phyloP scores from a whole-genome alignment of 2,329 filamentous ascomycete species.

The Arthroderma uncinatum region DNA sequence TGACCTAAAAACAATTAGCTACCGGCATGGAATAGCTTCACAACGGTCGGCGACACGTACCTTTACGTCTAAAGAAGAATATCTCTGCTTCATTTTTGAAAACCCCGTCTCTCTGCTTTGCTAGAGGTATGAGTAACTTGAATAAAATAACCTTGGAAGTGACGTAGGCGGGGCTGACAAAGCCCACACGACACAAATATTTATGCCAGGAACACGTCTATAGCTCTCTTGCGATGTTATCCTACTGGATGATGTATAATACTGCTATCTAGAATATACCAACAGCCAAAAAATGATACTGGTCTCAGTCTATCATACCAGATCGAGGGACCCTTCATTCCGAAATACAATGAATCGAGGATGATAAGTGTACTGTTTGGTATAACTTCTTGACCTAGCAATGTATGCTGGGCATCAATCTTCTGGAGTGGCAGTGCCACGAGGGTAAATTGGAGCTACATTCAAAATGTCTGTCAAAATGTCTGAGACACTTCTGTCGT shows the following conservation, averaged over 20 bases:
- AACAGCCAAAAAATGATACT: too few relatives aligned
- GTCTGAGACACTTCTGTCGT: background rate
- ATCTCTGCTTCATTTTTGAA: conserved; percentile 47
- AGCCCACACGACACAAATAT: background rate
- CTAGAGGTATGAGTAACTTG: background rate
- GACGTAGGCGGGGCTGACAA: conserved; percentile 17
- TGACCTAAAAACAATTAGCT: conserved; percentile 50
- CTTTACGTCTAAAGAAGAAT: conserved; percentile 48
- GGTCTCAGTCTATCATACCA: too few relatives aligned
- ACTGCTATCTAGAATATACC: too few relatives aligned
- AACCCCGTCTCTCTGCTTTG: background rate
- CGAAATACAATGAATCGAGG: too few relatives aligned
- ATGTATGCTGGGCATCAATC: too few relatives aligned
- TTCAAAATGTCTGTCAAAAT: background rate
- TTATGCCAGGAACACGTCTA: too few relatives aligned
- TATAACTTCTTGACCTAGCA: too few relatives aligned
- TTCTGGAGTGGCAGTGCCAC: background rate
- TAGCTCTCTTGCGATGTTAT: too few relatives aligned
- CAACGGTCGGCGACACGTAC: conserved; percentile 20
- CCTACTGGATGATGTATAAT: too few relatives aligned
- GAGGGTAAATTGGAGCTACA: too few relatives aligned
- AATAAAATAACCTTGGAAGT: conserved; percentile 7
- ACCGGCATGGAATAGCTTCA: background rate
- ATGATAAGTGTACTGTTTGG: too few relatives aligned
- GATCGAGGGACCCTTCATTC: too few relatives aligned